Evolutionary conservation across 2,329 filamentous ascomycete genomes (phyloP).

Genomic region (Aureobasidium mangrovei): DNA sequence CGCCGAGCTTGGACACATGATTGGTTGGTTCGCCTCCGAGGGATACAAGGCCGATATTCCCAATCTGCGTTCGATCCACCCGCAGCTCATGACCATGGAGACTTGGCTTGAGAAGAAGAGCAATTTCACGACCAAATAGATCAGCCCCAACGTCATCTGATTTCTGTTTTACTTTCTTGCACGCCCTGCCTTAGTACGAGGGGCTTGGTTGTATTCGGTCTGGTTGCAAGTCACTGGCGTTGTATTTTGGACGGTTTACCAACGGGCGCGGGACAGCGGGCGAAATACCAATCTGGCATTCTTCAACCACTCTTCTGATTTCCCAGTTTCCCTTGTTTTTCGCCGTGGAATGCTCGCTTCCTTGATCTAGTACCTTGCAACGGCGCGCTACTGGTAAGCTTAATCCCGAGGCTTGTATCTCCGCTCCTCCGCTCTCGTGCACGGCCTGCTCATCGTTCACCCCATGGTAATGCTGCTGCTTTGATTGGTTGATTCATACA

Average conservation of each 20-base stretch:
- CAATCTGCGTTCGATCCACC: slow-evolving; percentile 36
- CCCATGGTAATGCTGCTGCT: neutral
- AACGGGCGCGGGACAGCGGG: slow-evolving; percentile 9
- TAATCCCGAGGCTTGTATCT: slow-evolving; percentile 8
- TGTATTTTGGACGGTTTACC: slow-evolving; percentile 7
- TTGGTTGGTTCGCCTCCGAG: slow-evolving; percentile 41
- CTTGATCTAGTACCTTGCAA: slow-evolving; percentile 1
- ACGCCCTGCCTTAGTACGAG: neutral
- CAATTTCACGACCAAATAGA: slow-evolving; percentile 19
- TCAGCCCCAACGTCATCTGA: slow-evolving; percentile 1
- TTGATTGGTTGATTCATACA: neutral
- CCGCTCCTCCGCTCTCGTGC: slow-evolving; percentile 2
- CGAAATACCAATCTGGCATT: slow-evolving; percentile 13
- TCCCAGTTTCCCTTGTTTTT: slow-evolving; percentile 2
- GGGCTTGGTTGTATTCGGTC: slow-evolving; percentile 7
- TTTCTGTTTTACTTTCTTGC: neutral
- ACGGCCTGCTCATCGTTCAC: neutral
- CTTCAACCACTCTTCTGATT: neutral
- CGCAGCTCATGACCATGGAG: slow-evolving; percentile 32
- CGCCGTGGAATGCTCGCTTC: neutral
- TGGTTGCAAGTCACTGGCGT: slow-evolving; percentile 5
- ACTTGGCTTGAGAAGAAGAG: slow-evolving; percentile 26
- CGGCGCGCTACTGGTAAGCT: slow-evolving; percentile 9
- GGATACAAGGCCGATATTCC: slow-evolving; percentile 42
- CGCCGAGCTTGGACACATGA: slow-evolving; percentile 26